A percentile compares a stretch with the other conserved stretches of the same genome.
phyloP scores from a whole-genome alignment of 768 basidiomycete genomes.

The Tylopilus vinaceipallidus region DNA sequence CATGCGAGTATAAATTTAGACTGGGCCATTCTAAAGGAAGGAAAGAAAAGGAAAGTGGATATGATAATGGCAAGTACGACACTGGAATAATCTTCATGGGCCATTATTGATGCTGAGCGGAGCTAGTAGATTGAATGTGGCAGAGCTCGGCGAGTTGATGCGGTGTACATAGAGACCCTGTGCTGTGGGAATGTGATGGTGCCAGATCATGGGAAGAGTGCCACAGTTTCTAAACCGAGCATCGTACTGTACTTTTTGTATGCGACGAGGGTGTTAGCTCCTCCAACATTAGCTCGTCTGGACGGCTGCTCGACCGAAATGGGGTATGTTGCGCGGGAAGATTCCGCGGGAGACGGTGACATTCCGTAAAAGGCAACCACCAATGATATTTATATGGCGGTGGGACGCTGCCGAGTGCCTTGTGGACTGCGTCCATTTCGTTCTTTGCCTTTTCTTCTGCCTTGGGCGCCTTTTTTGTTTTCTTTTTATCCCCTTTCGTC shows the following conservation, averaged over 20 bases:
- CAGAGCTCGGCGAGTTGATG: background rate
- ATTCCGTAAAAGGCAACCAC: background rate
- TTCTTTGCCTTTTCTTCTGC: background rate
- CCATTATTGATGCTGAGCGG: too few relatives aligned
- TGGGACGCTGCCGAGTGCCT: background rate
- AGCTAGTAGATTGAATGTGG: background rate
- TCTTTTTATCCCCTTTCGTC: conserved; percentile 1
- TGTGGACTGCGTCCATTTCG: conserved; percentile 24
- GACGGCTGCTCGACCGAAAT: background rate
- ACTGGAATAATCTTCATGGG: too few relatives aligned
- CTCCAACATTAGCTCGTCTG: too few relatives aligned
- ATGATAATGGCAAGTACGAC: too few relatives aligned
- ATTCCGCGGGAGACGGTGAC: background rate
- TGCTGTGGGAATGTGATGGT: background rate
- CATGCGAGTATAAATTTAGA: too few relatives aligned
- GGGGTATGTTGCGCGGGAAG: background rate
- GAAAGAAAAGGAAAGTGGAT: background rate
- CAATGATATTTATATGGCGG: background rate
- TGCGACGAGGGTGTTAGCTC: too few relatives aligned
- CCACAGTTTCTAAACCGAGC: background rate
- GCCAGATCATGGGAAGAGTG: background rate
- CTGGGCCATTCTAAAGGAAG: background rate
- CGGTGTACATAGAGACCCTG: background rate
- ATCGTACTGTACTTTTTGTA: too few relatives aligned
- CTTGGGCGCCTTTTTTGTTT: conserved; percentile 2